These are phyloP conservation scores for Fusarium ramigenum DNA, from an alignment of 2,329 filamentous ascomycete species.

Conservation along the genomic window DNA sequence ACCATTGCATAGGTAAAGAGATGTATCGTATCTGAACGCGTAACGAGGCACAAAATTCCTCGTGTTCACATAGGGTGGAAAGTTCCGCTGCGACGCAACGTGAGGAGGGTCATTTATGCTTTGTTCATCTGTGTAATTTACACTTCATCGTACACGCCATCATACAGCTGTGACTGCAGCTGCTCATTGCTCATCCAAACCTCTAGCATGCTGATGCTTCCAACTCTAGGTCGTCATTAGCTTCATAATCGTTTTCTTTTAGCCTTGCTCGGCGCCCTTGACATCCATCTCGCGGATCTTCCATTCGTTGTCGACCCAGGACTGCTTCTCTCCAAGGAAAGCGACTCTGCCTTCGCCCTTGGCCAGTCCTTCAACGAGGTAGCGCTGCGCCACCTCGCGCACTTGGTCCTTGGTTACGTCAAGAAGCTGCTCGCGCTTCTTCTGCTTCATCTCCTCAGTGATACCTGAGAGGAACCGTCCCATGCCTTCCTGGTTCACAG, in stretches of 20 bases:
- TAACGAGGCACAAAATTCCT: constrained; percentile 13
- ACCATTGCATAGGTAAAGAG: constrained; percentile 64
- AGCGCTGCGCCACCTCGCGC: constrained; percentile 80
- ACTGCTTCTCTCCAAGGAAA: constrained; percentile 84
- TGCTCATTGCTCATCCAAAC: constrained; percentile 11
- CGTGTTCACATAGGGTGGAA: neutral
- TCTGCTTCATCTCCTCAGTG: constrained; percentile 88
- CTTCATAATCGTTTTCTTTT: constrained; percentile 1
- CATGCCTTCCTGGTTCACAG: constrained; percentile 90
- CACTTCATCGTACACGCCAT: constrained; percentile 39
- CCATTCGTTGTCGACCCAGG: constrained; percentile 81
- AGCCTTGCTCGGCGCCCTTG: constrained; percentile 51
- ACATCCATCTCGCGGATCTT: constrained; percentile 78
- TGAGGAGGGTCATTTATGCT: constrained; percentile 44
- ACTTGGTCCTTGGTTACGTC: constrained; percentile 87
- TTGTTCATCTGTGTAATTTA: constrained; percentile 40
- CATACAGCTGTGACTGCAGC: constrained; percentile 21
- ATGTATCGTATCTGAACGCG: constrained; percentile 74
- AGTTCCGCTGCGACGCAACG: constrained; percentile 22
- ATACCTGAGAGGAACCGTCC: constrained; percentile 84
- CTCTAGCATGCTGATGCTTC: constrained; percentile 8
- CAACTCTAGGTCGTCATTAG: constrained; percentile 21
- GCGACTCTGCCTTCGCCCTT: constrained; percentile 70
- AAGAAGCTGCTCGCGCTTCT: constrained; percentile 81
- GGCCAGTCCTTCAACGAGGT: constrained; percentile 74